Evolutionary conservation across 352 stramenopile genomes (phyloP), one percentile per base, ranked within the genome.

Genomic region (Phytophthora fragariae): DNA sequence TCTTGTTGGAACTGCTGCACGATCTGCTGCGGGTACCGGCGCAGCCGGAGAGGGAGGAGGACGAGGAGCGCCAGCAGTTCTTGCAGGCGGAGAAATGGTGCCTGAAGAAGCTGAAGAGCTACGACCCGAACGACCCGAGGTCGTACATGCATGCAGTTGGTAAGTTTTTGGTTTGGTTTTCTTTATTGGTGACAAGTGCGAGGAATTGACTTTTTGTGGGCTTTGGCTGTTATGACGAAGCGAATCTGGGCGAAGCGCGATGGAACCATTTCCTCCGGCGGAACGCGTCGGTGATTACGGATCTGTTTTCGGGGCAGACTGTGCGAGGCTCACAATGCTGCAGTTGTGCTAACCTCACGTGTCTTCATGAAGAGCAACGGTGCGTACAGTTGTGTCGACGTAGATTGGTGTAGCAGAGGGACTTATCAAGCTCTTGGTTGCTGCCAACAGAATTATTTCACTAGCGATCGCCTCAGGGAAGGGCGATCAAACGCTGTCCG

Each of bases 241-340:
- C 67, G 15, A 83, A 82, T 12, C 73, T 96, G 15, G 81, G 85
- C 0, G 78, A 90, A 29, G 39, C 94, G 12, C 76, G 77, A 19
- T 95, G 87, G 86, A 75, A 79, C 29, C 66, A 82, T 11, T 92
- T 90, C 44, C 55, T 92, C n/a, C 66, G 74, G 14, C 67, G 82
- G 14, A 91, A 94, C 62, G 56, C 80, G 0, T 95, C 88, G 9
- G 79, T 91, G 19, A 85, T 96, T 57, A 92, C 88, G 0, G 70
- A 89, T 49, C 37, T 93, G 15, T 96, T 95, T 58, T 81, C 76
- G 4, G 85, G 84, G 0, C 89, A 96, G 70, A 91, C 81, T 35
- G 88, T 95, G n/a, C 85, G 86, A 11, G 90, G 90, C 14, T 93
- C 85, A 4, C 85, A 91, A 52, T 96, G 89, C 65, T 84, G 83